These are phyloP conservation scores for Rosa multiflora DNA, from an alignment of 306 rosid genomes.

Conservation along the genomic window DNA sequence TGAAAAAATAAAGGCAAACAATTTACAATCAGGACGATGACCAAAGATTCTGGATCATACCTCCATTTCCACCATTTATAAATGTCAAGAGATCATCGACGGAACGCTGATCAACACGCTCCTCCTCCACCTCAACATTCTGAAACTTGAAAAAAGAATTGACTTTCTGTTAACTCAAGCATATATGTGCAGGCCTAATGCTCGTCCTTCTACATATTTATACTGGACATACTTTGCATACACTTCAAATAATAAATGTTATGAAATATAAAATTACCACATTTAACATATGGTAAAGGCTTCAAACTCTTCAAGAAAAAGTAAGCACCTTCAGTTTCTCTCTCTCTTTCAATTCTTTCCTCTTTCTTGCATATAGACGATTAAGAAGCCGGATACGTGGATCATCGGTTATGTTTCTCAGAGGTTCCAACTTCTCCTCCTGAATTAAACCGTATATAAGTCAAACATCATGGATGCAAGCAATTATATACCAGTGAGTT, in stretches of 20 bases:
- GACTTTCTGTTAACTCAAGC: constrained; percentile 21
- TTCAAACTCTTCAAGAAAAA: constrained; percentile 30
- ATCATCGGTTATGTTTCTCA: constrained; percentile 77
- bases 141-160: constrained; percentile 33
- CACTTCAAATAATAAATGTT: constrained; percentile 25
- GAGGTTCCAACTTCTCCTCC: constrained; percentile 93
- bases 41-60: constrained; percentile 33
- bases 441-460: constrained; percentile 39
- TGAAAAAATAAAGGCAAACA: constrained; percentile 12
- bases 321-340: constrained; percentile 69
- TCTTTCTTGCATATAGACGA: constrained; percentile 82
- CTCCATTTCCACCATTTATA: constrained; percentile 73
- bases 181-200: constrained; percentile 3
- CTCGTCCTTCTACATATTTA: not conserved
- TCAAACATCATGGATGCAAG: constrained; percentile 25
- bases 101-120: constrained; percentile 78
- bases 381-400: constrained; percentile 93
- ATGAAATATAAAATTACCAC: constrained; percentile 28
- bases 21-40: constrained; percentile 12
- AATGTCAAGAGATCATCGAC: constrained; percentile 87
- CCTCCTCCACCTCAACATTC: constrained; percentile 76
- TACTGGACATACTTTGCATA: constrained; percentile 16
- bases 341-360: constrained; percentile 77
- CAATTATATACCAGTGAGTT: constrained; percentile 12
- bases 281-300: constrained; percentile 40